Evolutionary conservation across 176 grass and related monocot species (phyloP).

Genomic region (Lolium rigidum): DNA sequence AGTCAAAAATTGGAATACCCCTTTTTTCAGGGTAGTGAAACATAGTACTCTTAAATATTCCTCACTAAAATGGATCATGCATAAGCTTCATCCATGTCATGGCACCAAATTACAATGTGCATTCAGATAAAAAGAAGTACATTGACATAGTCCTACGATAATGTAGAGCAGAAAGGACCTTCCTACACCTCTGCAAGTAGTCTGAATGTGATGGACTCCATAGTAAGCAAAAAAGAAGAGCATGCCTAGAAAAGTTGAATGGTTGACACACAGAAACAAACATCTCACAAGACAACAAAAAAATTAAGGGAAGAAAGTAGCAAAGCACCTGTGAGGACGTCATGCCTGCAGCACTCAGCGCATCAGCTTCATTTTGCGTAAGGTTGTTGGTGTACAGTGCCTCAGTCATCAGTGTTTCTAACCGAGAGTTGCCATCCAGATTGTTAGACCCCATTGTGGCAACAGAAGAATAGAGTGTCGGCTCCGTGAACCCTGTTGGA

Average conservation of each 20-base stretch:
- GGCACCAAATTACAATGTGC: conserved; percentile 4
- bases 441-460: conserved; percentile 49
- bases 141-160: neutral
- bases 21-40: neutral
- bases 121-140: conserved; percentile 17
- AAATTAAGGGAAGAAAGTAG: conserved; percentile 15
- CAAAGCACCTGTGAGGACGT: conserved; percentile 65
- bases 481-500: conserved; percentile 45
- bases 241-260: neutral
- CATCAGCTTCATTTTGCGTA: conserved; percentile 57
- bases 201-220: conserved; percentile 3
- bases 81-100: neutral
- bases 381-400: conserved; percentile 67
- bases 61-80: neutral
- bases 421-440: conserved; percentile 49
- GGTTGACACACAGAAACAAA: neutral
- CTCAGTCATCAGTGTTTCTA: conserved; percentile 64
- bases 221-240: neutral
- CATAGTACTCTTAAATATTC: conserved; percentile 23
- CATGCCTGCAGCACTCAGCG: conserved; percentile 52
- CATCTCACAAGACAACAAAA: neutral
- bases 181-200: conserved; percentile 25
- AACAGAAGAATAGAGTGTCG: conserved; percentile 62
- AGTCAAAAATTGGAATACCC: neutral
- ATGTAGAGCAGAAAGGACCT: neutral